Evolutionary conservation across 2,329 filamentous ascomycete genomes (phyloP), one percentile per base, ranked within the genome.

Genomic region (Zymoseptoria passerinii): DNA sequence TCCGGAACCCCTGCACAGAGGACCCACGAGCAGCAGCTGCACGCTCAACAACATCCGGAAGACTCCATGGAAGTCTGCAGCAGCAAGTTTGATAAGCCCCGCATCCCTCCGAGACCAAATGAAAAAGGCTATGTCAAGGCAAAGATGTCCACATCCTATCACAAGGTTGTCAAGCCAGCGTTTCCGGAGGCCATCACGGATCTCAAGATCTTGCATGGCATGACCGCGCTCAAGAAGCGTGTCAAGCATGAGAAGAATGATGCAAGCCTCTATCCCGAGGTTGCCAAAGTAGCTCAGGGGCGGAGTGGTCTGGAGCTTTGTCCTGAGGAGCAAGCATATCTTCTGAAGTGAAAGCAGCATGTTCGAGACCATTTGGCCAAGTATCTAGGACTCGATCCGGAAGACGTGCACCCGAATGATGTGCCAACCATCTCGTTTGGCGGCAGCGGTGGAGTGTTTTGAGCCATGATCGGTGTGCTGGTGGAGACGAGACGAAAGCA

Each of bases 381-480:
- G 48, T 71, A 71, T 57, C 56, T 71, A 23, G 69, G 66, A 29
- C 48, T 70, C 28, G 61, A 67, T 48, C 65, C 68, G 10, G 58
- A 61, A 13, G 57, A 68, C 23, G 65, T 70, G 13, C 56, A 71
- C 56, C 68, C 69, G 6, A 63, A 68, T 28, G 70, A 72, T 52
- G 67, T 72, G 8, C 70, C 70, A 1, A 66, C 55, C 8, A 60
- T 72, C 8, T 64, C 68, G 1, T 69, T 71, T 54, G 69, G 70
- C 13, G 69, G 70, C 10, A 69, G 68, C 51, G 69, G 70, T 28
- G 70, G 68, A 29, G 68, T 68, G 1, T 70, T 70, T 44, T 61
- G 70, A 18, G 68, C 70, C 19, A 70, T 71, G 66, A 62, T 70
- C 29, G 65, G 60, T 2, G 58, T 64, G 52, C 56, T 71, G 18